Conservation (phyloP, 139 green algal species). For the Chlorella sp. region DNA sequence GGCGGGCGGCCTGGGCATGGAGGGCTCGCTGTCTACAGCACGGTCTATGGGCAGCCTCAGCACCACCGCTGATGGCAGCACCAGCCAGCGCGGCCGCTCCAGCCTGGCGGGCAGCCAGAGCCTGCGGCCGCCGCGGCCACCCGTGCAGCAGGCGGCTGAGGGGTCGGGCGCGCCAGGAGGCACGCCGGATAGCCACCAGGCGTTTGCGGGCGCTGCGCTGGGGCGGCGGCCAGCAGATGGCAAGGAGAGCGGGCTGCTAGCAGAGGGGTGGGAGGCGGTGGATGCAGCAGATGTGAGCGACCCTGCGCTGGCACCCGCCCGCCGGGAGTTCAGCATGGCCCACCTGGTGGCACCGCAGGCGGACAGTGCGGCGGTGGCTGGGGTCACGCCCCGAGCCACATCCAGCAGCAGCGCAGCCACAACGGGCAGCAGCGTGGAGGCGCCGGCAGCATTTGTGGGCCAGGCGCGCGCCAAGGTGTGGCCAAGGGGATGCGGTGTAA, state of each 20-base stretch:
- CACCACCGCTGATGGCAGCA: background rate
- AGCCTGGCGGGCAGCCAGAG: background rate
- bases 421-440: background rate
- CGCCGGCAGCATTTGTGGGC: background rate
- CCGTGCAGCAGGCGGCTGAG: background rate
- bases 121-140: constrained; percentile 3
- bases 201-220: too few species aligned
- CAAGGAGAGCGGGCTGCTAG: too few species aligned
- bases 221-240: background rate
- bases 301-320: background rate
- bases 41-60: too few species aligned
- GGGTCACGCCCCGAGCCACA: background rate
- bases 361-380: background rate
- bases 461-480: background rate
- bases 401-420: background rate
- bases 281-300: constrained; percentile 3
- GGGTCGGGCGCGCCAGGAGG: background rate
- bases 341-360: constrained; percentile 21
- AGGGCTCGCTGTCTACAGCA: too few species aligned
- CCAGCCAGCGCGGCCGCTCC: background rate
- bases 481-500: background rate
- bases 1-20: too few species aligned
- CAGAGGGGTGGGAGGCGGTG: constrained; percentile 20
- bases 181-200: background rate
- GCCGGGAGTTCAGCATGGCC: background rate